Evolutionary conservation across 1,139 yeast species (phyloP), one percentile per base, ranked within the genome.

Genomic region (Diutina ranongensis): DNA sequence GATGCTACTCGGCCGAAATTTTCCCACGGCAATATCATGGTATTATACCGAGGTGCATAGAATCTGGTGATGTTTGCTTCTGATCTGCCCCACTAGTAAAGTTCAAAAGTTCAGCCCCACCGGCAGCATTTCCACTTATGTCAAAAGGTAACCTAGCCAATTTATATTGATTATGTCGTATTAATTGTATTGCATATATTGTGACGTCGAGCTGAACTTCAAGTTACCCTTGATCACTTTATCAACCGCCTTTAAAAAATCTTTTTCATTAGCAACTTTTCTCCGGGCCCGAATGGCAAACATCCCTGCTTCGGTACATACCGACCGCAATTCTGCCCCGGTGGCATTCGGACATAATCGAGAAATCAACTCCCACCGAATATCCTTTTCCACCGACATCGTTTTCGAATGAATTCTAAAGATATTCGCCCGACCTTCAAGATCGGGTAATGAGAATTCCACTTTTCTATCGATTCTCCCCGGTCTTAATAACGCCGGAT

Each of bases 241-340:
- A 57, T 94, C 97, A 47, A 92, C 98, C 31, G 98, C 95, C 57
- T 92, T 87, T 57, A 92, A 72, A 73, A 92, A 92, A 65, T 92
- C 98, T 72, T 92, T 92, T 64, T 92, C 98, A 45, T 92, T 83
- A 38, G 98, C 97, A 47, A 92, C 96, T 74, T 92, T 92, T 71
- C 97, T 79, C 65, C 98, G 80, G 16, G 97, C 96, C 60, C 99
- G 80, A 50, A 92, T 92, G 46, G 98, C 98, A 72, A 88, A 92
- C 98, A 92, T 92, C 57, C 98, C 99, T 4, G 97, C 97, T 65
- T 89, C 97, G 2, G 97, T 89, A 65, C 97, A 88, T 22, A 89
- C 97, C 32, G 60, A 56, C 32, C 62, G 80, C 57, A 92, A 75
- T 67, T 92, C 98, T 9, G 98, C 99, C 65, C 99, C 99, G 1